Percentiles rank a stretch among this genome's conserved stretches.
These are phyloP conservation scores for Macrolepiota fuliginosa DNA, from an alignment of 768 basidiomycete species.

Conservation along the genomic window DNA sequence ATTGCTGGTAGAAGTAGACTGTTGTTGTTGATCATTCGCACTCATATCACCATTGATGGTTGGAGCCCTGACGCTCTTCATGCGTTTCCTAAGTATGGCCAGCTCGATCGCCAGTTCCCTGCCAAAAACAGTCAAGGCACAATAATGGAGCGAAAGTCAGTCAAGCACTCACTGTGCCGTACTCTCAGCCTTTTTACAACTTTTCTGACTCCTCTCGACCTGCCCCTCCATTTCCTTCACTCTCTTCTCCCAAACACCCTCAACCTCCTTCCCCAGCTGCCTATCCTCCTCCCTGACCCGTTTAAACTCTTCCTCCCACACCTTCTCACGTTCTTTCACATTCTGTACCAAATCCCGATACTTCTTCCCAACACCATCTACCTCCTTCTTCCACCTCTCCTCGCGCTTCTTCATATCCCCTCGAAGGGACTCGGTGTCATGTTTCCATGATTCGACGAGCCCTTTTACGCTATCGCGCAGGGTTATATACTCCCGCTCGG, in stretches of 20 bases:
- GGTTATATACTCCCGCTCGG: slow-evolving; percentile 79
- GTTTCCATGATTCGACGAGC: slow-evolving; percentile 70
- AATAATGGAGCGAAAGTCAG: slow-evolving; percentile 1
- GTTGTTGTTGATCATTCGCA: background rate
- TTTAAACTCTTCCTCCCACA: slow-evolving; percentile 42
- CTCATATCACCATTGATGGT: background rate
- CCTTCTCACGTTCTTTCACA: slow-evolving; percentile 49
- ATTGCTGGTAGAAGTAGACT: background rate
- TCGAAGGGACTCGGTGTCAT: slow-evolving; percentile 66
- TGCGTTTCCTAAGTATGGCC: slow-evolving; percentile 67
- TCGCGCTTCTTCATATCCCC: slow-evolving; percentile 78
- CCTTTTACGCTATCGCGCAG: slow-evolving; percentile 74
- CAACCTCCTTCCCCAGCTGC: slow-evolving; percentile 52
- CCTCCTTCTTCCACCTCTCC: slow-evolving; percentile 64
- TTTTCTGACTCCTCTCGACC: slow-evolving; percentile 50
- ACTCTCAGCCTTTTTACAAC: slow-evolving; percentile 54
- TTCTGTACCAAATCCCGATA: slow-evolving; percentile 65
- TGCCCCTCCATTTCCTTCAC: slow-evolving; percentile 50
- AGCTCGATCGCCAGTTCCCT: slow-evolving; percentile 61
- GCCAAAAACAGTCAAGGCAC: slow-evolving; percentile 10
- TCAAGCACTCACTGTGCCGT: slow-evolving; percentile 56
- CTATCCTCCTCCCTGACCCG: slow-evolving; percentile 48
- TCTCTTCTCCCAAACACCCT: slow-evolving; percentile 58
- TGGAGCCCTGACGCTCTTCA: slow-evolving; percentile 28
- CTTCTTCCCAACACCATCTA: slow-evolving; percentile 66